Base-by-base conservation (phyloP, 495 filamentous ascomycete genomes). In the Aspergillus heteromorphus region DNA sequence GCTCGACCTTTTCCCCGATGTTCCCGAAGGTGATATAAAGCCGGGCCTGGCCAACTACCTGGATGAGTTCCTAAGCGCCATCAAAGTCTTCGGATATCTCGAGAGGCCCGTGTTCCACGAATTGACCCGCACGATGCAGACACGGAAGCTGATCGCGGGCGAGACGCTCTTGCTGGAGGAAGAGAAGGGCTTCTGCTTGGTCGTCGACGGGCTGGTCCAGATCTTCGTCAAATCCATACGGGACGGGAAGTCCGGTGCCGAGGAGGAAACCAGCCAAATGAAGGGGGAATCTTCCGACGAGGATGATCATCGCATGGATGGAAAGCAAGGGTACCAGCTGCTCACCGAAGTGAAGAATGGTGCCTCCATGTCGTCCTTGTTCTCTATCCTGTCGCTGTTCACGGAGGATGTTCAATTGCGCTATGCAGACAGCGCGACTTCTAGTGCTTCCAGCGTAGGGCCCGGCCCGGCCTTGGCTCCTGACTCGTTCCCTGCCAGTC, bases 341-440 rank as follows among this genome's bases (percentile, higher is more conserved):
- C 78, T 98, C 38, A 98, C 93, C 2, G 93, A 98, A 66, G 93
- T 98, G 38, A 95, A 96, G 69, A 98, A 97, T 64, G 93, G 93
- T 17, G 92, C 93, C 9, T 92, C 93, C 4, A 97, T 98, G 92
- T 97, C 93, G 23, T 97, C 93, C 0, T 71, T 98, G 6, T 98
- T 98, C 71, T 96, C 95, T 1, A 95, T 98, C 50, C 84, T 98
- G 63, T 93, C 91, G 2, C 75, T 98, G 0, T 98, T 98, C 61
- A 97, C 93, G 5, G 93, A 97, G 68, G 91, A 97, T 64, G 83
- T 98, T 40, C 86, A 90, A 55, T 72, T 97, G 27, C 82, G 83
- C 21, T 83, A 85, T 27, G 76, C 79, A 14, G 67, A 64, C 38
- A 76, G 67, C 38, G 66, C 70, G 11, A 62, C 60, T 40, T 78